Evolutionary conservation across 2,329 filamentous ascomycete species (phyloP), one percentile per base, ranked within the genome.

Genomic region (Penicillium corylophilum): DNA sequence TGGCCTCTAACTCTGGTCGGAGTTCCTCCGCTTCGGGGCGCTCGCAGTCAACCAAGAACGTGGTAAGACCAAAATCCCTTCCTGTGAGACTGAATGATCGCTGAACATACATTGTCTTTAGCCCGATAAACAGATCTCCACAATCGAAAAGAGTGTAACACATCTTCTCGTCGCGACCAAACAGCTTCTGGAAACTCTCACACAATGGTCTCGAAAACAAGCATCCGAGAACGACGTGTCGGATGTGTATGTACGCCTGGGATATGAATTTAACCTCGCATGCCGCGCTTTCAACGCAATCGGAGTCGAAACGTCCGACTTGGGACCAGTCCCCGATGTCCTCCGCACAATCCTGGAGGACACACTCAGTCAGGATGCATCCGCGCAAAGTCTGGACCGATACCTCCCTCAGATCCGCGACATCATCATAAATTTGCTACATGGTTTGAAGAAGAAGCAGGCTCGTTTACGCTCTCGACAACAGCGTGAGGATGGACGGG

Each of bases 241-340:
- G 12, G 94, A 99, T 71, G 94, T 99, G 63, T 99, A 99, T 70
- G 94, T 99, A 54, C 88, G 94, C 55, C 78, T 99, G 55, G 94
- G 94, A 42, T 99, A 99, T 74, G 94, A 99, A 74, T 99, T 99
- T 81, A 99, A 99, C 74, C 94, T 99, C 78, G 94, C 94, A 24
- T 97, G 93, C 72, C 88, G 94, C 50, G 93, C 94, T 55, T 99
- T 99, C 74, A 90, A 90, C 65, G 90, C 92, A 52, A 99, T 99
- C 66, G 94, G 95, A 56, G 94, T 99, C 57, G 94, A 99, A 66
- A 96, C 92, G 1, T 84, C 85, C 23, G 94, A 99, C 71, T 80
- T 99, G 12, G 94, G 94, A 51, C 96, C 96, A 62, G 94, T 99
- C 2, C 94, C 94, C 5, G 94, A 99, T 70, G 79, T 92, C 53